Evolutionary conservation across 495 filamentous ascomycete species (phyloP).

Genomic region (Daldinia vernicosa): DNA sequence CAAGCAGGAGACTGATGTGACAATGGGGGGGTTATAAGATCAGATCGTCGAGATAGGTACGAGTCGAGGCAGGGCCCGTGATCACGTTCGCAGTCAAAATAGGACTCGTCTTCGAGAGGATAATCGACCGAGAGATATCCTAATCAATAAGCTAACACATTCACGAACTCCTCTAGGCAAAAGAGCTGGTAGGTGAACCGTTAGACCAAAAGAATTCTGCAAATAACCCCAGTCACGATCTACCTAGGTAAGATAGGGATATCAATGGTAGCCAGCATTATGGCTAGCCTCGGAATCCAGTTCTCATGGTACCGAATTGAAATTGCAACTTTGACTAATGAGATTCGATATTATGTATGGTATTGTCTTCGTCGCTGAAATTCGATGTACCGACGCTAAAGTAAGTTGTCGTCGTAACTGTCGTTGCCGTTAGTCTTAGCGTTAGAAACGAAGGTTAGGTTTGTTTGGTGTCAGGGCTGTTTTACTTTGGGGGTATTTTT

Average conservation of each 20-base stretch:
- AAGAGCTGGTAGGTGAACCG: neutral
- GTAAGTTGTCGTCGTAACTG: neutral
- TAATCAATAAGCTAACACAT: constrained; percentile 5
- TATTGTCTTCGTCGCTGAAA: neutral
- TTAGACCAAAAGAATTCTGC: constrained; percentile 9
- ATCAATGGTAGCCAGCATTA: constrained; percentile 19
- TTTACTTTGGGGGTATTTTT: constrained; percentile 18
- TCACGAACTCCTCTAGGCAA: neutral
- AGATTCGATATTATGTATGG: neutral
- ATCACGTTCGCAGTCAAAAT: neutral
- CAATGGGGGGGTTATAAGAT: constrained; percentile 13
- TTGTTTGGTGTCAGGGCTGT: constrained; percentile 23
- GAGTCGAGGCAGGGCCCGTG: neutral
- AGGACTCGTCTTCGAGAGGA: constrained; percentile 7
- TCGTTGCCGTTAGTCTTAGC: neutral
- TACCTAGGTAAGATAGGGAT: constrained; percentile 23
- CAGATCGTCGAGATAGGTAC: constrained; percentile 15
- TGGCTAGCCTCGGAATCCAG: constrained; percentile 16
- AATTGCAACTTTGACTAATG: neutral
- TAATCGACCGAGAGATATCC: constrained; percentile 7
- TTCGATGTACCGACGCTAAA: neutral
- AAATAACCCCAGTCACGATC: constrained; percentile 28
- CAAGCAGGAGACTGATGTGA: constrained; percentile 6
- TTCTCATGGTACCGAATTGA: constrained; percentile 7
- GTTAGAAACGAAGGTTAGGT: constrained; percentile 2